A percentile compares a stretch with the other conserved stretches of the same genome.
phyloP scores from a whole-genome alignment of 176 grass and related monocot genomes.

The Oryza australiensis region DNA sequence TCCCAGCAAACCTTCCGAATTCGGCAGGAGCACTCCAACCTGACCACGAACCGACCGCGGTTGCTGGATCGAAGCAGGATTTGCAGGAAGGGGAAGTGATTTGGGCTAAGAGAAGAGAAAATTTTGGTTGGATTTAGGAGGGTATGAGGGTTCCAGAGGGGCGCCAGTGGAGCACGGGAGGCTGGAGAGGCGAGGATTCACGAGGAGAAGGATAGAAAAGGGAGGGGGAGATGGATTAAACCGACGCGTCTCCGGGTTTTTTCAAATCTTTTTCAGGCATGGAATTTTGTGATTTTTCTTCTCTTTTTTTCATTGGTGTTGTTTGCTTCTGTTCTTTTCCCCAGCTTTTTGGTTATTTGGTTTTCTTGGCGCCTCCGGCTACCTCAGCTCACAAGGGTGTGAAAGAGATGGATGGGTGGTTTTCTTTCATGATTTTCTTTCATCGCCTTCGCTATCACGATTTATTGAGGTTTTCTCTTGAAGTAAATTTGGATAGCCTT shows the following conservation, averaged over 20 bases:
- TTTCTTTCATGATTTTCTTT: not conserved
- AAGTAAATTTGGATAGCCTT: not conserved
- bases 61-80: slow-evolving; percentile 33
- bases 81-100: slow-evolving; percentile 4
- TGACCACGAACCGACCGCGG: not conserved
- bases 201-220: slow-evolving; percentile 40
- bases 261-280: slow-evolving; percentile 14
- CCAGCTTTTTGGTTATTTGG: not conserved
- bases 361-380: slow-evolving; percentile 1
- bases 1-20: not conserved
- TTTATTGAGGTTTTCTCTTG: not conserved
- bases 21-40: slow-evolving; percentile 1
- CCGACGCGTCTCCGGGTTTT: slow-evolving; percentile 21
- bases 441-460: not conserved
- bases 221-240: slow-evolving; percentile 21
- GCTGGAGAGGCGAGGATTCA: slow-evolving; percentile 47
- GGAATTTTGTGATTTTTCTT: not conserved
- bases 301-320: not conserved
- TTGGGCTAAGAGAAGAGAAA: slow-evolving; percentile 13
- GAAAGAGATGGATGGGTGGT: not conserved
- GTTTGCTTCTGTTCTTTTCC: not conserved
- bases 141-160: slow-evolving; percentile 48
- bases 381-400: not conserved
- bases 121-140: slow-evolving; percentile 27
- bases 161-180: slow-evolving; percentile 52